These are phyloP conservation scores for Talaromyces funiculosus DNA, from an alignment of 2,329 filamentous ascomycete genomes.

Conservation along the genomic window DNA sequence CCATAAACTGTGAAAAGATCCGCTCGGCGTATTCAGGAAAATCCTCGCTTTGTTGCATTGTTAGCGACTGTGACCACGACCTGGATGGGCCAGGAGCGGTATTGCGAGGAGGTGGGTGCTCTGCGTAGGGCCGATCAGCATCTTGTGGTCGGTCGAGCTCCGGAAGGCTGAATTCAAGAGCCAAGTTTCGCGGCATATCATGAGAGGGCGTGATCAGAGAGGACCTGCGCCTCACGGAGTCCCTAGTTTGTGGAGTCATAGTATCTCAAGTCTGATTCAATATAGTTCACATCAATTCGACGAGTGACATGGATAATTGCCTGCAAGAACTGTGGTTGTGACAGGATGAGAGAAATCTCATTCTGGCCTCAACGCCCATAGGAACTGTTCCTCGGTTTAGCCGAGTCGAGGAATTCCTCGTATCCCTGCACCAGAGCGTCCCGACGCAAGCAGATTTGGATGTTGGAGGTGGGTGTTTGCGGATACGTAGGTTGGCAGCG, in stretches of 20 bases:
- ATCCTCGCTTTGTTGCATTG: slow-evolving; percentile 8
- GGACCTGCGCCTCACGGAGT: slow-evolving; percentile 11
- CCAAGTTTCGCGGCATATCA: slow-evolving; percentile 11
- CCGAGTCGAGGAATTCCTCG: neutral
- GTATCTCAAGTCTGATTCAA: neutral
- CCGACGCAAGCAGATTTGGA: neutral
- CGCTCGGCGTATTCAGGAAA: slow-evolving; percentile 13
- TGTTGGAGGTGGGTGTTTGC: neutral
- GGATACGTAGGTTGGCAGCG: neutral
- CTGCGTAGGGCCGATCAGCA: neutral
- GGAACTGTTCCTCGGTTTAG: neutral
- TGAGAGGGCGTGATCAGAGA: slow-evolving; percentile 9
- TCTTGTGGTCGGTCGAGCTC: slow-evolving; percentile 8
- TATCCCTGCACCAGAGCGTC: neutral
- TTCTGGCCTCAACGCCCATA: neutral
- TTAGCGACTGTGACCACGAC: slow-evolving; percentile 6
- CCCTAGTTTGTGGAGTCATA: slow-evolving; percentile 3
- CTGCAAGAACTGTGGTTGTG: neutral
- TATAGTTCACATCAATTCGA: neutral
- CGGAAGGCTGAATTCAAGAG: slow-evolving; percentile 6
- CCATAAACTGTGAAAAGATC: slow-evolving; percentile 19
- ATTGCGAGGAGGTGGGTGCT: neutral
- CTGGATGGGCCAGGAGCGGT: neutral
- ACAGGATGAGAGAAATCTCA: slow-evolving; percentile 1
- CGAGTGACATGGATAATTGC: neutral